Evolutionary conservation across 2,329 filamentous ascomycete genomes (phyloP), one percentile per base, ranked within the genome.

Genomic region (Hirsutella minnesotensis): DNA sequence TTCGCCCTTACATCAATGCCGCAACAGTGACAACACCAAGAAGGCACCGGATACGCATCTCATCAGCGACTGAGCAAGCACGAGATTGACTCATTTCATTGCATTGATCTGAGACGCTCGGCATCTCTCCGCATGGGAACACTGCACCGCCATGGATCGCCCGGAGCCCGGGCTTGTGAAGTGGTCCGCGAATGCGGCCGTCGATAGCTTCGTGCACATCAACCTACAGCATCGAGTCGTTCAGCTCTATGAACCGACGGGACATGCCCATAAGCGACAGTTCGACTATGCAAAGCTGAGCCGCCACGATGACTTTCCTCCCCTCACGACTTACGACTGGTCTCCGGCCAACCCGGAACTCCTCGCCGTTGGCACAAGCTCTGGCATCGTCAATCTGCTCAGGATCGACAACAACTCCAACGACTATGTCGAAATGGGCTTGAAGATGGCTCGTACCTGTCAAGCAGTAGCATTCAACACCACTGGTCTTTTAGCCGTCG

Each of bases 401-500:
- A 75, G 80, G 47, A 73, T 92, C 39, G 79, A 87, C 54, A 79
- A 85, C 51, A 75, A 77, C 49, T 81, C 72, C 41, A 86, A 75
- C 53, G 75, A 72, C 29, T 76, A 75, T 49, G 57, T 77, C 39
- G 77, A 83, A 40, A 77, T 88, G 46, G 76, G 77, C 18, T 73
- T 88, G 38, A 86, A 85, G 57, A 78, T 87, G 58, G 77, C 83
- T 42, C 75, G 86, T 37, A 82, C 82, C 36, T 90, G 84, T 53
- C 86, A 90, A 53, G 83, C 85, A 1, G 83, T 92, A 34, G 81
- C 85, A 3, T 88, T 92, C 63, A 90, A 80, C 55, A 79, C 76
- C 3, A 71, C 69, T 5, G 81, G 83, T 16, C 69, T 84, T 44
- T 66, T 94, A 41, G 86, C 86, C 9, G 84, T 88, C 22, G 86